Evolutionary conservation across 148 eudicot genomes (phyloP).

Genomic region (Camellia lanceoleosa): DNA sequence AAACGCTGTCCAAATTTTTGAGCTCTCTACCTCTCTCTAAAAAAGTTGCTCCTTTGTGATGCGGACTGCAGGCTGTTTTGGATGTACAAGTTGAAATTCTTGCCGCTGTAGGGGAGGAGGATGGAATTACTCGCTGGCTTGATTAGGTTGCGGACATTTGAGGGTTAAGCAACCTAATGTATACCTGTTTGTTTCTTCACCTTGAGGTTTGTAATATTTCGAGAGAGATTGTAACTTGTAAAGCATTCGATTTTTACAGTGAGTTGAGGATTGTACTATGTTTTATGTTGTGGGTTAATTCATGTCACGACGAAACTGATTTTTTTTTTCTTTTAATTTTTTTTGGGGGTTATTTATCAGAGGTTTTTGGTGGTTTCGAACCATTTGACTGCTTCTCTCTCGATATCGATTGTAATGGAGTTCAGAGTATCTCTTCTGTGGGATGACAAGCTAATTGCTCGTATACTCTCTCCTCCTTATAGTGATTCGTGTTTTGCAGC

Average conservation of each 20-base stretch:
- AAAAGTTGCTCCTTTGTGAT: slow-evolving; percentile 9
- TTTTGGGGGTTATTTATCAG: neutral
- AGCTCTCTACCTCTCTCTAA: neutral
- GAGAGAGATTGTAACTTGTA: slow-evolving; percentile 20
- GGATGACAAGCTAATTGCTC: neutral
- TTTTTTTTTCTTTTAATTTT: neutral
- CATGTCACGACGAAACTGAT: neutral
- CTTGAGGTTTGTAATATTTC: slow-evolving; percentile 11
- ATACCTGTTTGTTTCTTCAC: neutral
- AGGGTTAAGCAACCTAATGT: neutral
- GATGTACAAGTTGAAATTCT: slow-evolving; percentile 77
- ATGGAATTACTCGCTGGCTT: slow-evolving; percentile 90
- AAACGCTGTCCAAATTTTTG: neutral
- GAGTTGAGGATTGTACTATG: slow-evolving; percentile 5
- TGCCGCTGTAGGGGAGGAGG: slow-evolving; percentile 82
- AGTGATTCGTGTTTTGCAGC: neutral
- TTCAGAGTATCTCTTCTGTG: neutral
- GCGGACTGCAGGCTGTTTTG: slow-evolving; percentile 67
- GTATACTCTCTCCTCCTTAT: neutral
- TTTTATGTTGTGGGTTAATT: slow-evolving; percentile 6
- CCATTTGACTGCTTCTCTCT: neutral
- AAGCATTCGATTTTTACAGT: slow-evolving; percentile 6
- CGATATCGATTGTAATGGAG: neutral
- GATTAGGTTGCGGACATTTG: slow-evolving; percentile 37
- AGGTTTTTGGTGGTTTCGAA: neutral